phyloP scores from a whole-genome alignment of 2,329 filamentous ascomycete species.

The Ophiostoma australiae region DNA sequence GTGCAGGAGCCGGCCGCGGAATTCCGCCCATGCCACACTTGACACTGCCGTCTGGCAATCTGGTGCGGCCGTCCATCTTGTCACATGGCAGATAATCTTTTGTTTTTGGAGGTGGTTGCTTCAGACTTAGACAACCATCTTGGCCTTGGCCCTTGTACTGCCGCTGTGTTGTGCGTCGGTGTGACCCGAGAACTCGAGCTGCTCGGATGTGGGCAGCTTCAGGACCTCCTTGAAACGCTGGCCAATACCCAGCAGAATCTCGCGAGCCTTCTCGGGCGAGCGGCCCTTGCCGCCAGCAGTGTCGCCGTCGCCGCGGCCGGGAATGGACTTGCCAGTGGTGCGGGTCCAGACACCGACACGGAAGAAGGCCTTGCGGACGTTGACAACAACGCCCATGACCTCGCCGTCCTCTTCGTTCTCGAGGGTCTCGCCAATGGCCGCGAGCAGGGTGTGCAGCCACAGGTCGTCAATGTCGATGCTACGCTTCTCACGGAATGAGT shows the following conservation, averaged over 20 bases:
- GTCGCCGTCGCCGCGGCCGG: slow-evolving; percentile 67
- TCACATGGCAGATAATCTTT: background rate
- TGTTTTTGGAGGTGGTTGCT: background rate
- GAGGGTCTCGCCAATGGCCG: slow-evolving; percentile 94
- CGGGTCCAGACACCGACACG: slow-evolving; percentile 96
- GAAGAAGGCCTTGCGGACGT: slow-evolving; percentile 97
- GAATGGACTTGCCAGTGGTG: slow-evolving; percentile 80
- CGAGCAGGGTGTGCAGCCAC: slow-evolving; percentile 96
- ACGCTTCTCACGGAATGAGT: slow-evolving; percentile 95
- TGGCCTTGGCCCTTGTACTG: slow-evolving; percentile 92
- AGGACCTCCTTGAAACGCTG: slow-evolving; percentile 89
- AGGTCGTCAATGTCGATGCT: slow-evolving; percentile 86
- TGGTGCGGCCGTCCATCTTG: background rate
- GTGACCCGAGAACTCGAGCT: slow-evolving; percentile 93
- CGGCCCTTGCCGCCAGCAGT: slow-evolving; percentile 73
- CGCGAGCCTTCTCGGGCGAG: slow-evolving; percentile 73
- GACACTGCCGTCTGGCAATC: background rate
- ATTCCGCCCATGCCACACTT: background rate
- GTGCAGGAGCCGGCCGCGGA: background rate
- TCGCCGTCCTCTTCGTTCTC: slow-evolving; percentile 93
- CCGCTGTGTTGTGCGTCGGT: slow-evolving; percentile 89
- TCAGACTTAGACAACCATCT: slow-evolving; percentile 69
- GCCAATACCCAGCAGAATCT: slow-evolving; percentile 79
- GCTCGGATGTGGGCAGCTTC: slow-evolving; percentile 68
- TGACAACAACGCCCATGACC: slow-evolving; percentile 98